phyloP scores from a whole-genome alignment of 1,284 basidiomycete species.

The Gomphus bonarii region DNA sequence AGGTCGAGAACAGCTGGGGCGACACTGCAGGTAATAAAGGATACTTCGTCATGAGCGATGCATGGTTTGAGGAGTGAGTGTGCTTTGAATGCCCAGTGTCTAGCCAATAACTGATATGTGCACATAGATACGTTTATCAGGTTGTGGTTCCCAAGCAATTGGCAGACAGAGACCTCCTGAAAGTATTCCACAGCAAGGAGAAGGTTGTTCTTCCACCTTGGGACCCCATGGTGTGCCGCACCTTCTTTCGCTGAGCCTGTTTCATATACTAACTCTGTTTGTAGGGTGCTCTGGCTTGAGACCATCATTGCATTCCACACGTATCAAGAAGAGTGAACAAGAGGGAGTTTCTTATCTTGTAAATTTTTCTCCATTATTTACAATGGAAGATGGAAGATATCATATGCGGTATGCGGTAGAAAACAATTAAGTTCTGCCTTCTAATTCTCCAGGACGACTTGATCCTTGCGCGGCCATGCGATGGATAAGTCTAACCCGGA shows the following conservation, averaged over 20 bases:
- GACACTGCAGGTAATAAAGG: conserved; percentile 74
- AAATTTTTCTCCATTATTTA: background rate
- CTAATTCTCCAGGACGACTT: too few species aligned
- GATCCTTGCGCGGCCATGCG: too few species aligned
- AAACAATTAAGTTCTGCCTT: too few species aligned
- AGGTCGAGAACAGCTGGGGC: conserved; percentile 95
- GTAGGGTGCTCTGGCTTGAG: background rate
- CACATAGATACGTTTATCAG: conserved; percentile 69
- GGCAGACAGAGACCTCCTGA: conserved; percentile 70
- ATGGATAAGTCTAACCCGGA: too few species aligned
- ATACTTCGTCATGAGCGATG: conserved; percentile 86
- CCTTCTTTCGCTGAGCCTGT: background rate
- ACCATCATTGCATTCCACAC: background rate
- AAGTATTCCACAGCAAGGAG: conserved; percentile 65
- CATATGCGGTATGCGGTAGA: too few species aligned
- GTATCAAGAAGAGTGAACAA: background rate
- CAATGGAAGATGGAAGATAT: too few species aligned
- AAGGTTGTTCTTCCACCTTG: conserved; percentile 66
- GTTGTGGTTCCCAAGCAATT: conserved; percentile 74
- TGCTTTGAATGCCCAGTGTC: background rate
- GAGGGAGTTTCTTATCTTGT: background rate
- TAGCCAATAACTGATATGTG: background rate
- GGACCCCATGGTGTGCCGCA: conserved; percentile 80
- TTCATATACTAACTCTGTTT: background rate
- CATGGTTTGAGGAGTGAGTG: conserved; percentile 85